Evolutionary conservation across 768 basidiomycete species (phyloP).

Genomic region (Naganishia vishniacii): DNA sequence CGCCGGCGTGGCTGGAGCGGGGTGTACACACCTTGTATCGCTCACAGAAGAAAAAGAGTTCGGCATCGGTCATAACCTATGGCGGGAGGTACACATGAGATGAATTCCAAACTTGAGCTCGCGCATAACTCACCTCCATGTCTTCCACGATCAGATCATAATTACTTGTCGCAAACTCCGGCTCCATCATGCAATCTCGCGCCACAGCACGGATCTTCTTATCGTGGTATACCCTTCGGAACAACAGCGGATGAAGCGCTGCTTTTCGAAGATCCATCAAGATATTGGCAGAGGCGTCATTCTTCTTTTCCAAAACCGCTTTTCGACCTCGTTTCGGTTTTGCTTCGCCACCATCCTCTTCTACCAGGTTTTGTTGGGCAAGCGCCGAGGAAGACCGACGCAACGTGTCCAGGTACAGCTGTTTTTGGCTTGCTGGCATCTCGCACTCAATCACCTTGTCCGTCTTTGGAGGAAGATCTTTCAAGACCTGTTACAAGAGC

Average conservation of each 20-base stretch:
- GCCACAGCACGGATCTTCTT: constrained; percentile 67
- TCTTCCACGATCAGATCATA: constrained; percentile 90
- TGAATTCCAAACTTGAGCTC: neutral
- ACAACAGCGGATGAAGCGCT: constrained; percentile 91
- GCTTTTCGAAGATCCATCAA: constrained; percentile 97
- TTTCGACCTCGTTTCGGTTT: constrained; percentile 57
- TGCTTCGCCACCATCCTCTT: constrained; percentile 36
- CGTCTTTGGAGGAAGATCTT: constrained; percentile 84
- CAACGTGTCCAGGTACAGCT: constrained; percentile 79
- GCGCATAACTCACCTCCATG: constrained; percentile 57
- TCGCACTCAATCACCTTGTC: constrained; percentile 94
- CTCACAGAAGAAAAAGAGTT: constrained; percentile 77
- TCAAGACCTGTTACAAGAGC: constrained; percentile 61
- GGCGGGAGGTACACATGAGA: neutral
- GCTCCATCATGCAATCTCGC: constrained; percentile 78
- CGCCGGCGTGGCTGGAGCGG: neutral
- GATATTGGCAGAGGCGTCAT: constrained; percentile 66
- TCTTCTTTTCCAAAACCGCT: constrained; percentile 33
- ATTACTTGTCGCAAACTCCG: constrained; percentile 77
- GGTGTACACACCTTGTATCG: constrained; percentile 67
- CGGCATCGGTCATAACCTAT: constrained; percentile 92
- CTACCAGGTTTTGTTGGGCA: constrained; percentile 38
- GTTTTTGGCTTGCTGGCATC: constrained; percentile 74
- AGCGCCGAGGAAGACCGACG: constrained; percentile 72
- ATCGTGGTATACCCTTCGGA: constrained; percentile 77